Percentiles rank a stretch among this genome's conserved stretches.
Evolutionary conservation across 345 rosid genomes (phyloP).

Genomic region (Gynandropsis gynandra): DNA sequence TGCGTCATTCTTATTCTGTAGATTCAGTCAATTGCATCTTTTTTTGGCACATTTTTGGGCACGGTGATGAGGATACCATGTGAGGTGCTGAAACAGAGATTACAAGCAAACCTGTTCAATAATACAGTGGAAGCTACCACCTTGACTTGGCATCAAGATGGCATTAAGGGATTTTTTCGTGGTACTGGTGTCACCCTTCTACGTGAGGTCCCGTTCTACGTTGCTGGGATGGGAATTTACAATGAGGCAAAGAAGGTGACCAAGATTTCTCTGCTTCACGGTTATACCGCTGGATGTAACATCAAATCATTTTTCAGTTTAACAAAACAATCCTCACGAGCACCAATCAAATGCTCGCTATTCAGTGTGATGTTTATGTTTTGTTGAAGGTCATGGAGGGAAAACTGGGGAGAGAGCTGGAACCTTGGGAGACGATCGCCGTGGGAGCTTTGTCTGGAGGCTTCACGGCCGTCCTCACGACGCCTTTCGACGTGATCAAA

Average conservation of each 20-base stretch:
- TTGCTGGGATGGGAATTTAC: conserved; percentile 84
- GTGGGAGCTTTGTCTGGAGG: conserved; percentile 95
- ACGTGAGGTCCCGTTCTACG: conserved; percentile 93
- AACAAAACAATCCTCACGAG: background rate
- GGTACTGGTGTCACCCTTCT: conserved; percentile 88
- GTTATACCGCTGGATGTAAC: no score
- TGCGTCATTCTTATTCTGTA: conserved; percentile 19
- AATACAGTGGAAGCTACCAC: conserved; percentile 74
- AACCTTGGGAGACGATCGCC: conserved; percentile 72
- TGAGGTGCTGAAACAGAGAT: conserved; percentile 92
- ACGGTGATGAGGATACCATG: conserved; percentile 85
- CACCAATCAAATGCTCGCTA: background rate
- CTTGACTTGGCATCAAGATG: conserved; percentile 81
- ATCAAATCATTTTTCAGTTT: no score
- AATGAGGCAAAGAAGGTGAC: conserved; percentile 79
- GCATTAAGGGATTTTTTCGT: conserved; percentile 76
- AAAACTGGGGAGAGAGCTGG: conserved; percentile 61
- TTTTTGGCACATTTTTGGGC: conserved; percentile 76
- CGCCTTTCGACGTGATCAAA: conserved; percentile 91
- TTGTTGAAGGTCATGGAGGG: conserved; percentile 49
- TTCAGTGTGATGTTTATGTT: no score
- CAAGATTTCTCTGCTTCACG: background rate
- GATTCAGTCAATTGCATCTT: conserved; percentile 87
- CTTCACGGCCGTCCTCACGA: conserved; percentile 70
- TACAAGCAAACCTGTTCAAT: conserved; percentile 83